Percentiles rank a stretch among this genome's conserved stretches.
phyloP scores from a whole-genome alignment of 176 grass and related monocot genomes.

The Eleusine coracana region DNA sequence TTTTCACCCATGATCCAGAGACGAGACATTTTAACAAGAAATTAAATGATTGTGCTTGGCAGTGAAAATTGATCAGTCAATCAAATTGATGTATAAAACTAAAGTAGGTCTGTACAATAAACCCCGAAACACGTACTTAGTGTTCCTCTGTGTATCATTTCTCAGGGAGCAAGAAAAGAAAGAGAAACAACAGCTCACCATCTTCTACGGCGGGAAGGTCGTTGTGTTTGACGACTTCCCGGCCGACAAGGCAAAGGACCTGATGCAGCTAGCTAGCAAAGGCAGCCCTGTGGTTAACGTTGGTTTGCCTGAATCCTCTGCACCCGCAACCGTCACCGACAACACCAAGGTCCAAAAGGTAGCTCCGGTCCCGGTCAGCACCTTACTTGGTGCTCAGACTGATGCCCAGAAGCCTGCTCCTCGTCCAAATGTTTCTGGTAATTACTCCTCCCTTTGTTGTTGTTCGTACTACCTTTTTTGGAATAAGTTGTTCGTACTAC shows the following conservation, averaged over 20 bases:
- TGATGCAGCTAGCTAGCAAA: constrained; percentile 84
- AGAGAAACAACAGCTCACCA: constrained; percentile 76
- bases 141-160: constrained; percentile 28
- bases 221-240: constrained; percentile 95
- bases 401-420: constrained; percentile 55
- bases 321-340: constrained; percentile 5
- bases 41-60: neutral
- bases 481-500: too few species aligned
- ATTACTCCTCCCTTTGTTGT: constrained; percentile 10
- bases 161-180: constrained; percentile 62
- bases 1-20: neutral
- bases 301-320: constrained; percentile 27
- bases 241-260: constrained; percentile 83
- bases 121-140: constrained; percentile 25
- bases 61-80: neutral
- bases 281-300: constrained; percentile 42
- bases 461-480: neutral
- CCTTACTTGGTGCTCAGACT: constrained; percentile 26
- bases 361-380: constrained; percentile 29
- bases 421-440: constrained; percentile 72
- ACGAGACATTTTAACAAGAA: neutral
- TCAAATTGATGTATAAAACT: constrained; percentile 17
- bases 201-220: constrained; percentile 92
- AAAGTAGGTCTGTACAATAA: neutral
- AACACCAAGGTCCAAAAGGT: constrained; percentile 23